Base-by-base conservation (phyloP, 2,329 filamentous ascomycete species). In the Scopulariopsis brevicaulis region DNA sequence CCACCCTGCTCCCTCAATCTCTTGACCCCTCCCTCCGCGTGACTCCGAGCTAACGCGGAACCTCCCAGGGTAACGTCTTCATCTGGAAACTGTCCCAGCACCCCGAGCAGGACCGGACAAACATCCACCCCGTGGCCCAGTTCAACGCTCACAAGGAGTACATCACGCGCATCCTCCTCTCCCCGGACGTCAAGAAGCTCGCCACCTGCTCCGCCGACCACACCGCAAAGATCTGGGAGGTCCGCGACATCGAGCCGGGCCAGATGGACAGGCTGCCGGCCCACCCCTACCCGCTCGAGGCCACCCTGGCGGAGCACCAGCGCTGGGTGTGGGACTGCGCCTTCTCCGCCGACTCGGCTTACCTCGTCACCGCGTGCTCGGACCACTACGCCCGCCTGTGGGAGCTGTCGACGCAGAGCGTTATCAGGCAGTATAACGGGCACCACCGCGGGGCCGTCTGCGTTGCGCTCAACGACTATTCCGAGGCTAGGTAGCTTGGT, bases 261-360 rank as follows among this genome's bases (percentile, higher is more conserved):
- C 63, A 59, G 51, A 64, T 60, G 50, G 61, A 65, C n/a, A 70
- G 74, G 53, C 66, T 70, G 20, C 72, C 74, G 37, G 71, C 77
- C 10, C 82, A 78, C 70, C 86, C 78, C 50, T 94, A 89, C 64
- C 87, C 86, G 11, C 81, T 96, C 22, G 89, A 96, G 71, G 91
- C 90, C 2, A 95, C 90, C 1, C 81, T 96, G 1, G 88, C 88
- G 24, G 90, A 89, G 58, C 92, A 96, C 72, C 92, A 96, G 73
- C 85, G 92, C 57, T 96, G 92, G 92, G 92, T 96, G 1, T 96
- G 92, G 92, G 92, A 96, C 70, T 96, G 92, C 67, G 92, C 92
- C 1, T 96, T 96, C 73, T 93, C 88, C 61, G 92, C 92, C 28
- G 92, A 96, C 69, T 92, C 87, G 37, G 92, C 92, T 0, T 96